Conservation (phyloP, 176 grass and related monocot genomes). For the Melocanna baccifera region DNA sequence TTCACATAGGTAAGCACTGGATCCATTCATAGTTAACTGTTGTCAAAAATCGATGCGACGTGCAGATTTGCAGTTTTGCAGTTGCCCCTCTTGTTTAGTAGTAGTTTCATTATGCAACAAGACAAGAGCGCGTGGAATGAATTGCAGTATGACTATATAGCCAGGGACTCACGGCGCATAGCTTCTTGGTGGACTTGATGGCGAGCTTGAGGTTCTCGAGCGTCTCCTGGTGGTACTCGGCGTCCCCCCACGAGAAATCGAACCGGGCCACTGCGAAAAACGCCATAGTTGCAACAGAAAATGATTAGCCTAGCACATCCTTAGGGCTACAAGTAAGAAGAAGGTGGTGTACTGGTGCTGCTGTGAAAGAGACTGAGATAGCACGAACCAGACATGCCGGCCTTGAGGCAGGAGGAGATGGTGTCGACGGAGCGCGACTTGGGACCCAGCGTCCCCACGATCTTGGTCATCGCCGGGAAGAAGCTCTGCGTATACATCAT, state of each 20-base stretch:
- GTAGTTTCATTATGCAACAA: not conserved
- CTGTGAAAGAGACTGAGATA: not conserved
- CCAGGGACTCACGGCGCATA: slow-evolving; percentile 65
- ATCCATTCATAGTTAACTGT: not conserved
- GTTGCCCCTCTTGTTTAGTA: not conserved
- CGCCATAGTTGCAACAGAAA: not conserved
- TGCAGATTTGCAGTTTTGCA: not conserved
- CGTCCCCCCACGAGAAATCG: slow-evolving; percentile 93
- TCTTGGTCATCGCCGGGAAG: slow-evolving; percentile 99
- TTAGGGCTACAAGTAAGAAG: not conserved
- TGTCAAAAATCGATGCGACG: not conserved
- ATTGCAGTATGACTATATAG: not conserved
- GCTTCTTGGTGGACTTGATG: slow-evolving; percentile 89
- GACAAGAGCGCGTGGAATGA: not conserved
- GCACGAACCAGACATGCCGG: slow-evolving; percentile 85
- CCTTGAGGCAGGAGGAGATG: slow-evolving; percentile 94
- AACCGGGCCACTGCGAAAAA: slow-evolving; percentile 71
- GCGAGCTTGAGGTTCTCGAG: slow-evolving; percentile 91
- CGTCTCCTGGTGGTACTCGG: slow-evolving; percentile 93
- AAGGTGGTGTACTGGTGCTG: no score
- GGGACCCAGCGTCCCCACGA: slow-evolving; percentile 91
- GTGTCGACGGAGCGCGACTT: slow-evolving; percentile 90
- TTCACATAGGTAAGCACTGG: not conserved
- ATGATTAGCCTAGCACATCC: not conserved
- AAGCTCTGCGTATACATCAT: slow-evolving; percentile 49